Evolutionary conservation across 371 early-diverging fungal genomes (phyloP), one percentile per base, ranked within the genome.

Genomic region (Batkoa obscura): DNA sequence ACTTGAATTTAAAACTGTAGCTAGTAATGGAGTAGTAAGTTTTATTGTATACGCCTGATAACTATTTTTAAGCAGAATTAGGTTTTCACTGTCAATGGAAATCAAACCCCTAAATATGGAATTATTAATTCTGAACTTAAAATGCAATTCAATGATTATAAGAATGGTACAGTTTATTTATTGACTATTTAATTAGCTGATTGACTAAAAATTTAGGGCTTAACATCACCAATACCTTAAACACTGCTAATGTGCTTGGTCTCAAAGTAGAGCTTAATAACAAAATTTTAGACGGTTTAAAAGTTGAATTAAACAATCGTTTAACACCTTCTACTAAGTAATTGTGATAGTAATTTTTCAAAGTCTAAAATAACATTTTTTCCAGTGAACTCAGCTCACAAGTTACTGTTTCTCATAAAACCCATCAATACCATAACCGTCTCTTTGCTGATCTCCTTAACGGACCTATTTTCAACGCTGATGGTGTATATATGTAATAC

Each of bases 1-100:
- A 81, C 86, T 95, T 63, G 98, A 97, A 71, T 85, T 90, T 69
- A 92, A 94, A 84, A 88, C 91, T 68, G 80, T 80, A 64, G 84
- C 95, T 58, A 71, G 86, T 65, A 90, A 88, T 74, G 94, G 93
- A 68, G 87, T 93, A 57, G 90, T 89, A 84, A 64, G 86, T 78
- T 31, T 39, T 59, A 3, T 13, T 43, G 31, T 42, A 10, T 36
- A 2, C 34, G 10, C 17, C 6, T 23, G 13, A 2, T 15, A 30
- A 47, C 10, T 48, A 1, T n/a, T 43, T 42, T 41, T 36, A 42
- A 48, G 17, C 33, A n/a, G n/a, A 32, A 49, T 59, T 68, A 91
- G 84, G 82, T 83, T 62, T 97, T 95, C 81, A 93, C 89, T 65
- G 91, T 94, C 57, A 79, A 78, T 68, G 96, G 95, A 60, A 69